Evolutionary conservation across 2,329 filamentous ascomycete species (phyloP).

Genomic region (Alternaria brassicicola): DNA sequence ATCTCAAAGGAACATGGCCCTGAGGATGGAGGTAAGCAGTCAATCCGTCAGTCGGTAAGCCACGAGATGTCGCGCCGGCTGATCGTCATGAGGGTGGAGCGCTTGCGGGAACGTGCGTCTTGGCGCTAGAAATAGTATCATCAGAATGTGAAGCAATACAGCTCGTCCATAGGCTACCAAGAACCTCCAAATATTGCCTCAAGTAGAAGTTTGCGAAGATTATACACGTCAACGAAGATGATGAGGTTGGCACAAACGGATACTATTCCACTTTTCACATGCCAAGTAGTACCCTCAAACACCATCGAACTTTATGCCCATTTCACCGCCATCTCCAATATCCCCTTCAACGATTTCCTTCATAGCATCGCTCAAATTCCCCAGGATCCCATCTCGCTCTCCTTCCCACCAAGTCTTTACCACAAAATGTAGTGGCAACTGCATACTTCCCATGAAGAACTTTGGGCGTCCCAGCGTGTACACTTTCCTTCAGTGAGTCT

Average conservation of each 20-base stretch:
- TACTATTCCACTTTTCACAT: background rate
- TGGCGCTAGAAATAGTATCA: slow-evolving; percentile 19
- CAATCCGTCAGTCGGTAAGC: background rate
- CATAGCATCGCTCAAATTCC: slow-evolving; percentile 12
- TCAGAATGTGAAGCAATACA: slow-evolving; percentile 18
- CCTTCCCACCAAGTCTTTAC: slow-evolving; percentile 22
- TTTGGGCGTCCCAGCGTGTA: slow-evolving; percentile 20
- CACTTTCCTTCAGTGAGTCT: slow-evolving; percentile 10
- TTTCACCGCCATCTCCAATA: slow-evolving; percentile 16
- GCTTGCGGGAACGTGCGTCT: slow-evolving; percentile 14
- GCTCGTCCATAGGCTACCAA: background rate
- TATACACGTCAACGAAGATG: background rate
- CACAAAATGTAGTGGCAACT: slow-evolving; percentile 25
- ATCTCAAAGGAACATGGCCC: slow-evolving; percentile 9
- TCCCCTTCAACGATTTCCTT: slow-evolving; percentile 3
- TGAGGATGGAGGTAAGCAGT: background rate
- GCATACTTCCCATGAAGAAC: slow-evolving; percentile 24
- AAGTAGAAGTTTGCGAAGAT: background rate
- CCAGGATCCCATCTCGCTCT: slow-evolving; percentile 17
- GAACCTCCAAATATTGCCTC: background rate
- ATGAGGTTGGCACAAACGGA: background rate
- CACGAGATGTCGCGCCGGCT: slow-evolving; percentile 18
- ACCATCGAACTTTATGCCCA: slow-evolving; percentile 22
- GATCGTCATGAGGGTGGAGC: slow-evolving; percentile 16
- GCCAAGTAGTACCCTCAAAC: background rate